These are phyloP conservation scores for Fusarium camptoceras DNA, from an alignment of 2,329 filamentous ascomycete genomes.

Conservation along the genomic window DNA sequence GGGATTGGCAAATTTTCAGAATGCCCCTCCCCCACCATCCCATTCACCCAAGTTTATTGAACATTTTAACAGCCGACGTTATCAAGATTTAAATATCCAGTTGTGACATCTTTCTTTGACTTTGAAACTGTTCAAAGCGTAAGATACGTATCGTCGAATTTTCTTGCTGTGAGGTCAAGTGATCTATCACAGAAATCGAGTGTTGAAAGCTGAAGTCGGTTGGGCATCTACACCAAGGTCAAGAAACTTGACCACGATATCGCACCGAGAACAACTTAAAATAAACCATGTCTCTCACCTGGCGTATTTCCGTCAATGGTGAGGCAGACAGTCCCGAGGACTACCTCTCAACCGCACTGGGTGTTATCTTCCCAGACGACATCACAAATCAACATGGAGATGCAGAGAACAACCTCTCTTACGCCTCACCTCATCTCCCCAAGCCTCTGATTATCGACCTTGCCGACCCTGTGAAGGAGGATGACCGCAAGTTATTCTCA, in stretches of 20 bases:
- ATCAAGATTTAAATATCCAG: background rate
- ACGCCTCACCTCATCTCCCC: constrained; percentile 65
- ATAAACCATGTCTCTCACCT: constrained; percentile 58
- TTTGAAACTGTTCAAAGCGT: background rate
- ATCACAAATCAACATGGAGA: constrained; percentile 75
- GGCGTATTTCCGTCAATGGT: constrained; percentile 47
- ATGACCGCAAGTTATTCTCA: constrained; percentile 71
- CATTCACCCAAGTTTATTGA: background rate
- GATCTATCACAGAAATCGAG: background rate
- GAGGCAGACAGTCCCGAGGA: constrained; percentile 62
- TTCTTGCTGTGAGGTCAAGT: constrained; percentile 11
- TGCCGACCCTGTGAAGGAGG: constrained; percentile 62
- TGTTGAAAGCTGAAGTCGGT: background rate
- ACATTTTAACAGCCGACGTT: background rate
- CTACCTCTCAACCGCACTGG: constrained; percentile 68
- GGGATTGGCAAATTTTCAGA: constrained; percentile 28
- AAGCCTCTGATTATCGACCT: constrained; percentile 59
- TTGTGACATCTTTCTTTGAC: background rate
- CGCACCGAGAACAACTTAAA: background rate
- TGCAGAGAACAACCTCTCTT: constrained; percentile 67
- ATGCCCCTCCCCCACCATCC: constrained; percentile 28
- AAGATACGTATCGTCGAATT: background rate
- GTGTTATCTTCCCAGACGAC: constrained; percentile 76
- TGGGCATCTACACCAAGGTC: constrained; percentile 12
- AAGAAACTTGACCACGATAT: background rate